Evolutionary conservation across 2,329 filamentous ascomycete genomes (phyloP), one percentile per base, ranked within the genome.

Genomic region (Dryadomyces quercivorus): DNA sequence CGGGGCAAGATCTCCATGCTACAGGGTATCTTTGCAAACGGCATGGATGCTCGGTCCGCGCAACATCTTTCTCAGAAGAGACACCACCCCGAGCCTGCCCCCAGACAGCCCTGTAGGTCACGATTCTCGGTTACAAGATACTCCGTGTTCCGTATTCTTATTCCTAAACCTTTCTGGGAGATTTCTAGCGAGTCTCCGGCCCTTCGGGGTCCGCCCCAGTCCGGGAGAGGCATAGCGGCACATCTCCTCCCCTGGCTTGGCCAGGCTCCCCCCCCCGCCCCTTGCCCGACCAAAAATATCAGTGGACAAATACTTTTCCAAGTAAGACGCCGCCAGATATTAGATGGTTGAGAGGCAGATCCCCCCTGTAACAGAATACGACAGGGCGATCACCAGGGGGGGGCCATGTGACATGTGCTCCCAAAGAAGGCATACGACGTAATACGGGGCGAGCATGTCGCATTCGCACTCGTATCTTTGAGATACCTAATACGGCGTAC

Each of bases 141-240:
- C 36, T 40, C 36, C 36, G 36, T 40, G 15, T 40, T 40, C 36
- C 36, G 36, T 40, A 16, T 16, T 40, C 36, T 40, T 8, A 31
- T 31, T 8, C 10, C 34, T 40, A 40, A 4, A 34, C 54, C 46
- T 15, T 7, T 53, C 50, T 56, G 31, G 54, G 54, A 50, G 46
- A 56, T 45, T 53, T 56, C 50, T 50, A 53, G 54, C 54, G 54
- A 56, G 26, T n/a, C 26, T n/a, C 22, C 10, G 16, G 18, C 21
- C 10, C 8, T 44, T 42, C 50, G 26, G 36, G 44, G 16, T 8
- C 18, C 9, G 18, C 44, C 18, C 18, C 13, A 46, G 10, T 21
- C 44, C 42, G 4, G 12, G 16, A 9, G 15, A 9, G n/a, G 42
- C 42, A 6, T 46, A 21, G 18, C 20, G 44, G 44, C 3, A 16